Conservation (phyloP, 116 monocot species). For the Zostera marina region DNA sequence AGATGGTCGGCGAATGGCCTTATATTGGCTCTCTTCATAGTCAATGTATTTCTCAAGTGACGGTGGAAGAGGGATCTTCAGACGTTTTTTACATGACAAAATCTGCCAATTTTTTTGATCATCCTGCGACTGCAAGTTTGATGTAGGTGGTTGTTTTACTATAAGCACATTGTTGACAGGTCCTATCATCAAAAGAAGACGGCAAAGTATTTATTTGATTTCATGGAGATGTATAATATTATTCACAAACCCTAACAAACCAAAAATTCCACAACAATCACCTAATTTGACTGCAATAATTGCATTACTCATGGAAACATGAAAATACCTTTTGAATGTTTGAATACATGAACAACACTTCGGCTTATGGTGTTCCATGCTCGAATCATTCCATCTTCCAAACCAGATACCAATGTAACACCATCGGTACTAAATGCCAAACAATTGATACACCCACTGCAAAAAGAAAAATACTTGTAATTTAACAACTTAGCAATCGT, state of each 20-base stretch:
- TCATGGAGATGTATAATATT: too few species aligned
- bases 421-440: conserved; percentile 65
- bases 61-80: conserved; percentile 25
- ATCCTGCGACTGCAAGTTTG: conserved; percentile 7
- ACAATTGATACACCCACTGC: conserved; percentile 64
- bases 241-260: too few species aligned
- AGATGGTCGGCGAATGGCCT: conserved; percentile 17
- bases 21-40: conserved; percentile 24
- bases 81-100: conserved; percentile 17
- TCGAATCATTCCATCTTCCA: conserved; percentile 70
- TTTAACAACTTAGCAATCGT: not conserved
- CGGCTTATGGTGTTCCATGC: conserved; percentile 62
- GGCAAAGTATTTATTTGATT: not conserved
- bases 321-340: conserved; percentile 69
- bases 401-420: conserved; percentile 64
- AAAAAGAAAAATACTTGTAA: not conserved
- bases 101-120: conserved; percentile 6
- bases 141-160: conserved; percentile 20
- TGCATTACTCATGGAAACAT: too few species aligned
- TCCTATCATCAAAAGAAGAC: conserved; percentile 19
- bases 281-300: too few species aligned
- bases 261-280: too few species aligned
- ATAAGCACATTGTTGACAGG: conserved; percentile 75
- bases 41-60: conserved; percentile 40
- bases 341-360: conserved; percentile 41